Base-by-base conservation (phyloP, 169 alveolate genomes). In the Plasmodium ovale region DNA sequence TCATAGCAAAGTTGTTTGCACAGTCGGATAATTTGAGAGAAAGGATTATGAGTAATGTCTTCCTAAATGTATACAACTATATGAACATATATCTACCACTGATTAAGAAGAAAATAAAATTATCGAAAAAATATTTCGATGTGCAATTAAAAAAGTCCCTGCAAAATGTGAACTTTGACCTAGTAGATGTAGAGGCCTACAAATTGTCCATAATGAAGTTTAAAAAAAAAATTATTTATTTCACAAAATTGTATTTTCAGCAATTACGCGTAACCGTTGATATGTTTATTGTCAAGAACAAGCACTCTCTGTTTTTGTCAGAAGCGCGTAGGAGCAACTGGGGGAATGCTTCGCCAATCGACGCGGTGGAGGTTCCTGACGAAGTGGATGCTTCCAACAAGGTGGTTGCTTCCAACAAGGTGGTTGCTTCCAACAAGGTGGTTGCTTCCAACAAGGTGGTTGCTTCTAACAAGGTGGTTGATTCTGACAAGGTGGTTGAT, bases 251-350 rank as follows among this genome's bases (percentile, higher is more conserved):
- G 37, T 85, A 68, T 42, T 85, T 85, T 58, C 91, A 85, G 51
- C 91, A 85, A 71, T 68, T 85, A 14, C 37, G 65, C 23, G 53
- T 85, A 21, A 68, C 91, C 7, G 73, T 85, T n/a, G 91, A 85
- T 42, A 85, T 39, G 27, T 71, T 85, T 71, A 39, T 85, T 9
- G 7, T 56, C 9, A 68, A 85, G 27, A 85, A 84, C 29, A 35
- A 29, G 21, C 47, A 29, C 37, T 64, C 71, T 29, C n/a, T 51
- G 16, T 70, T 79, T 65, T 12, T 16, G 9, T 54, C 70, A 16
- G 67, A 56, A 21, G 10, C 31, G 79, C 27, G n/a, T n/a, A n/a
- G n/a, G n/a, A n/a, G 16, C 2, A 3, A 47, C 16, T 14, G 16
- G 7, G 56, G 16, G 16, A 47, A 47, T 2, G 56, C 6, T 47